These are phyloP conservation scores for Suillus brevipes DNA, from an alignment of 768 basidiomycete genomes.

Conservation along the genomic window DNA sequence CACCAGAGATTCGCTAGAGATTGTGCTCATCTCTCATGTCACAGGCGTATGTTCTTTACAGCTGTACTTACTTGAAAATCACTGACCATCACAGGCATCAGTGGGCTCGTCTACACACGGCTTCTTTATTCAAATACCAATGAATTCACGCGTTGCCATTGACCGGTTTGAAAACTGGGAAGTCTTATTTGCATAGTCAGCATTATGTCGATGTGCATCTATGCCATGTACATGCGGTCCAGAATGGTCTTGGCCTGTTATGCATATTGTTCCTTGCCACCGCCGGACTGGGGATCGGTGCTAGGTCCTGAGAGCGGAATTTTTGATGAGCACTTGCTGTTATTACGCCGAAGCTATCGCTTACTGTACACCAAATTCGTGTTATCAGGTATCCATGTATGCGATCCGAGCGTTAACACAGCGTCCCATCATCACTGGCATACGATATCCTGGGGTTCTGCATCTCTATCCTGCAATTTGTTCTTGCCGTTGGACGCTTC, in stretches of 20 bases:
- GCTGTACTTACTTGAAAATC: background rate
- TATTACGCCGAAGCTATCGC: background rate
- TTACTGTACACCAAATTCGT: constrained; percentile 11
- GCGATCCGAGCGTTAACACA: constrained; percentile 11
- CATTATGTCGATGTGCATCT: constrained; percentile 22
- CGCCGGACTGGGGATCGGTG: constrained; percentile 11
- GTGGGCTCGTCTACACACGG: constrained; percentile 7
- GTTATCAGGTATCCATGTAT: constrained; percentile 19
- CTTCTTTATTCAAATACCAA: background rate
- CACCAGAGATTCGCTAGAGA: background rate
- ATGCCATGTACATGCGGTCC: constrained; percentile 23
- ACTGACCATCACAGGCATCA: constrained; percentile 1
- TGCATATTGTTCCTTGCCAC: constrained; percentile 8
- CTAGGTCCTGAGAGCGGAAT: constrained; percentile 14
- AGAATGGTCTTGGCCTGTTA: constrained; percentile 13
- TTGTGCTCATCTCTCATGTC: background rate
- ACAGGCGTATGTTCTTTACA: background rate
- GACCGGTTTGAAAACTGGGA: constrained; percentile 16
- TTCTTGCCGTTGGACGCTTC: constrained; percentile 18
- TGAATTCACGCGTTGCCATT: constrained; percentile 11
- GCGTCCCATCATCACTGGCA: constrained; percentile 12
- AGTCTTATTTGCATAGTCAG: no score
- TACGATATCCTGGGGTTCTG: constrained; percentile 11
- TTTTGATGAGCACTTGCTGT: constrained; percentile 10
- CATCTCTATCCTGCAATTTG: constrained; percentile 16